Conservation (phyloP, 371 early-diverging fungal species). For the Chytridium lagenaria region DNA sequence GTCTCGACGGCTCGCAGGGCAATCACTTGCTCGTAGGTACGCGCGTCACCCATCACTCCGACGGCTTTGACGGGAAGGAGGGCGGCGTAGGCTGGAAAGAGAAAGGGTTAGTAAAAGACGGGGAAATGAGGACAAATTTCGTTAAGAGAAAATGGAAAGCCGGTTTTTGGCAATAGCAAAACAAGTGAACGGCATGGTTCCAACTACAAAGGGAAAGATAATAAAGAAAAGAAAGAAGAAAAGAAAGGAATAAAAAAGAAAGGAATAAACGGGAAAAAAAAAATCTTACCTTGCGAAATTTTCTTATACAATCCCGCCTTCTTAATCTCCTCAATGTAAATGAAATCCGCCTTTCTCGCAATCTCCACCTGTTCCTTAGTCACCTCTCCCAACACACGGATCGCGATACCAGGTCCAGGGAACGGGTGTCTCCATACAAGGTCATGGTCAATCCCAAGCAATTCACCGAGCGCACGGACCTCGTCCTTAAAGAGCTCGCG, state of each 20-base stretch:
- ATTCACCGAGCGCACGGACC: slow-evolving; percentile 89
- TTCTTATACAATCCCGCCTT: slow-evolving; percentile 93
- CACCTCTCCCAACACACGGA: slow-evolving; percentile 95
- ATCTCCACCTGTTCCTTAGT: slow-evolving; percentile 90
- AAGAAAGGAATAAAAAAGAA: background rate
- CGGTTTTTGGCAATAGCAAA: background rate
- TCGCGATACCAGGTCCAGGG: slow-evolving; percentile 98
- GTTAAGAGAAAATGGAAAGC: too few species aligned
- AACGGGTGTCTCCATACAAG: slow-evolving; percentile 98
- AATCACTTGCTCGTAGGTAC: slow-evolving; percentile 98
- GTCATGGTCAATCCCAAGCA: slow-evolving; percentile 91
- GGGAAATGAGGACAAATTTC: too few species aligned
- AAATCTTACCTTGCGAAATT: slow-evolving; percentile 77
- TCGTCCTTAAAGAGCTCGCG: slow-evolving; percentile 99
- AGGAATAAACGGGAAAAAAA: background rate
- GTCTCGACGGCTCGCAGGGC: slow-evolving; percentile 95
- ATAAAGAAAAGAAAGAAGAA: slow-evolving; percentile 5
- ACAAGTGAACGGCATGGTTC: background rate
- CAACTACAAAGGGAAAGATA: background rate
- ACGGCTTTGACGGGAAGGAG: slow-evolving; percentile 93
- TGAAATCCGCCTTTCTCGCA: slow-evolving; percentile 92
- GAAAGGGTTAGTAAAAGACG: background rate
- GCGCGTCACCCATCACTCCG: slow-evolving; percentile 98
- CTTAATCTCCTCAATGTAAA: slow-evolving; percentile 98
- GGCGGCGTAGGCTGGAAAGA: slow-evolving; percentile 83